These are phyloP conservation scores for Aureobasidium sp. DNA, from an alignment of 2,329 filamentous ascomycete genomes.

Conservation along the genomic window DNA sequence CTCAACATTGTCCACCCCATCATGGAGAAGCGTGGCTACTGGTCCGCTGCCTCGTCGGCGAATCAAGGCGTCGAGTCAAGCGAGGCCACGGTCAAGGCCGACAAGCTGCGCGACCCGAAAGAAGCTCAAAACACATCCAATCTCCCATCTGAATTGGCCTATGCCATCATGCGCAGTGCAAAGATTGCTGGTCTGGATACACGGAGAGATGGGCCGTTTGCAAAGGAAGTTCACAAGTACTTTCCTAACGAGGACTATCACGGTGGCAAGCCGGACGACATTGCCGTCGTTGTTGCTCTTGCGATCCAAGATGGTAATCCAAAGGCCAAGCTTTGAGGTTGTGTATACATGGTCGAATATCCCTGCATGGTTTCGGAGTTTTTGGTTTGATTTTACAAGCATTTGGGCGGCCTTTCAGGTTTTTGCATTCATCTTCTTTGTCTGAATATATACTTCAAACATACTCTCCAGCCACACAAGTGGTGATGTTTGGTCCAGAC, in stretches of 20 bases:
- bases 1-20: constrained; percentile 61
- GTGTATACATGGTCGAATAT: background rate
- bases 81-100: constrained; percentile 12
- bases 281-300: constrained; percentile 75
- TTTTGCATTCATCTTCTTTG: background rate
- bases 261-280: constrained; percentile 93
- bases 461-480: no score
- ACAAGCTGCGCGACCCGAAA: constrained; percentile 8
- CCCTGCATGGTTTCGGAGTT: constrained; percentile 7
- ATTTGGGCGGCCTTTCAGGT: background rate
- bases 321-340: constrained; percentile 15
- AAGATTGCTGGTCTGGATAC: constrained; percentile 77
- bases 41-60: constrained; percentile 19
- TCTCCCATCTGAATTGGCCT: constrained; percentile 66
- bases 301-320: constrained; percentile 55
- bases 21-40: constrained; percentile 54
- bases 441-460: no score
- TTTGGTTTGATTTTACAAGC: background rate
- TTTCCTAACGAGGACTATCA: constrained; percentile 81
- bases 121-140: background rate
- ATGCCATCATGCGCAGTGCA: constrained; percentile 71
- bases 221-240: constrained; percentile 83
- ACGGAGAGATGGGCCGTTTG: constrained; percentile 83
- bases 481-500: no score
- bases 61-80: background rate